Evolutionary conservation across 1,284 basidiomycete genomes (phyloP), one percentile per base, ranked within the genome.

Genomic region (Trichosporon asahii): DNA sequence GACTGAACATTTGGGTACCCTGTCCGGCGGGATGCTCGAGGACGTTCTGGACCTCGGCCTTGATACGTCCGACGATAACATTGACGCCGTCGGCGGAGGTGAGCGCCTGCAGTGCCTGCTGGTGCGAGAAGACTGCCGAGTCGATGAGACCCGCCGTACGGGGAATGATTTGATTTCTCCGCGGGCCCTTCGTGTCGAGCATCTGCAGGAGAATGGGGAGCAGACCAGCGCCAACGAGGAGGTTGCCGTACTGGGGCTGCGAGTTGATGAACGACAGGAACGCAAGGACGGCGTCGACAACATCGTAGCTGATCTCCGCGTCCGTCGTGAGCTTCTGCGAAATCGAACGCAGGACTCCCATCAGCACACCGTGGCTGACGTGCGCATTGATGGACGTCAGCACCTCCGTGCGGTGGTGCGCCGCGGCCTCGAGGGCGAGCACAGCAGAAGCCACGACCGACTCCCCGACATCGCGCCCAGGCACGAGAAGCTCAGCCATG

Each of bases 161-260:
- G 3, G 82, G 78, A 23, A 83, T 80, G 73, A 78, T 82, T 77
- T 79, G 70, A 15, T 44, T 75, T 15, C 78, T 68, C n/a, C 73
- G 68, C 15, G 74, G 70, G 3, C 72, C 75, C 31, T 74, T 65
- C 23, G 91, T 92, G 82, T 93, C 90, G 76, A 95, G 89, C 66
- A 96, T 86, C 77, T 96, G 92, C 66, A 97, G 90, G 15, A 99
- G 86, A 8, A 96, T 85, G 0, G 94, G 93, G 33, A 99, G 88
- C 61, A 98, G 85, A 2, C 97, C 97, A n/a, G 97, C 95, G n/a
- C 94, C 92, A 69, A 98, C 92, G 57, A 98, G 89, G 90, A 97
- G 93, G 77, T 91, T 93, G 37, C 92, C 93, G 35, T 94, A 93
- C 1, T 90, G 88, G 2, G 91, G 87, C 76, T 94, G 91, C 21